These are phyloP conservation scores for Vicia sativa DNA, from an alignment of 306 rosid genomes.

Conservation along the genomic window DNA sequence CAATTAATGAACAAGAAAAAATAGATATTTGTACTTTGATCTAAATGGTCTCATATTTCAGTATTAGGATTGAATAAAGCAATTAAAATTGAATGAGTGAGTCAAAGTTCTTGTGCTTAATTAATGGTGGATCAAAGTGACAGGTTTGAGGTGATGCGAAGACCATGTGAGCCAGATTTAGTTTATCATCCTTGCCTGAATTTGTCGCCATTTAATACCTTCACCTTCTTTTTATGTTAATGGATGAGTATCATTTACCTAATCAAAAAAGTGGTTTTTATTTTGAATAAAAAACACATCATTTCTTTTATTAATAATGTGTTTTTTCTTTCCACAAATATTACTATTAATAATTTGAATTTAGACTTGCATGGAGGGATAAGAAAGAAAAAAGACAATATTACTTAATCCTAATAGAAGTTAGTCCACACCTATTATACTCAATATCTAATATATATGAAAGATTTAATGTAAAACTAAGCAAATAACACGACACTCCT, in stretches of 20 bases:
- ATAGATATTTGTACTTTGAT: conserved; percentile 31
- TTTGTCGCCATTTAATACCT: conserved; percentile 35
- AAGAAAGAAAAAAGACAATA: too few species aligned
- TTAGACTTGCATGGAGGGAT: too few species aligned
- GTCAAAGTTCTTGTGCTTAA: conserved; percentile 58
- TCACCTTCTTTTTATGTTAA: conserved; percentile 14
- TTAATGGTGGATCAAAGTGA: conserved; percentile 57
- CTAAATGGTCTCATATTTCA: conserved; percentile 21
- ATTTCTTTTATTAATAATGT: too few species aligned
- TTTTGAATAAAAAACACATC: not conserved
- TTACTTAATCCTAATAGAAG: too few species aligned
- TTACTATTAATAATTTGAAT: too few species aligned
- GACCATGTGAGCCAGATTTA: conserved; percentile 47
- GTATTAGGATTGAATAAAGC: conserved; percentile 15
- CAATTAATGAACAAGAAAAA: conserved; percentile 34
- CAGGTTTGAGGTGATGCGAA: conserved; percentile 45
- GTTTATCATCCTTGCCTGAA: conserved; percentile 35
- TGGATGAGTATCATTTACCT: not conserved
- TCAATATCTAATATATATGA: too few species aligned
- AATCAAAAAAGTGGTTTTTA: not conserved
- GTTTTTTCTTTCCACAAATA: too few species aligned
- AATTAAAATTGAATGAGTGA: not conserved
- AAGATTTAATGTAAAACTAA: too few species aligned
- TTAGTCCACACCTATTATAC: too few species aligned
- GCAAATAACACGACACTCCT: too few species aligned